Evolutionary conservation across 2,329 filamentous ascomycete genomes (phyloP), one percentile per base, ranked within the genome.

Genomic region (Helminthosporium solani): DNA sequence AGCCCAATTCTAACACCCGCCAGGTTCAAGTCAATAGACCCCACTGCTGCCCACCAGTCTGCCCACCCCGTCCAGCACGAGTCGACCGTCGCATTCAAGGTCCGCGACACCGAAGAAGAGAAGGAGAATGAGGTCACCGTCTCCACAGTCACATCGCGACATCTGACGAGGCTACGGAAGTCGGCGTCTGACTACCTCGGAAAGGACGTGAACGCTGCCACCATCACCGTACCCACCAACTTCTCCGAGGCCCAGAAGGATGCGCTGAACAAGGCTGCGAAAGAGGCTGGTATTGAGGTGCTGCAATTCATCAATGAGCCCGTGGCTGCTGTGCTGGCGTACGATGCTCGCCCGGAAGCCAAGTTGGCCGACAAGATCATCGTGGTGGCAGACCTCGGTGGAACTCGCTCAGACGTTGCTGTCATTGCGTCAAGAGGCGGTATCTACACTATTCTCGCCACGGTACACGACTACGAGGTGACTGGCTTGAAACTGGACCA

Each of bases 371-470:
- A 99, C 78, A 96, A 96, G 81, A 84, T 88, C 53, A 76, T 96
- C 45, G 86, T 97, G 4, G 90, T 99, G 18, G 90, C 89, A 48
- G 94, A 99, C 65, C 79, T 99, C 37, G 94, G 94, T 63, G 92
- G 90, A 57, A 96, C 88, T 42, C 85, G 92, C 60, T 95, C 90
- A 20, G 94, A 99, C 70, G 87, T 96, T 46, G 84, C 92, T 34
- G 87, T 99, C 40, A 78, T 99, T 55, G 89, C 91, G 54, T 95
- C 88, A 64, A 84, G 92, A 71, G 90, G 90, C 53, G 94, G 94
- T 68, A 92, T 97, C 78, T 97, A 97, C 80, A 96, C 90, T 50
- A 85, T 96, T 61, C 80, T 99, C 47, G 90, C 94, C 16, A 95
- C 92, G 11, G 84, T 87, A 23, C 94, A 97, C 76, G 94, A 99